Evolutionary conservation across 148 eudicot genomes (phyloP).

Genomic region (Vaccinium vitisidaea): DNA sequence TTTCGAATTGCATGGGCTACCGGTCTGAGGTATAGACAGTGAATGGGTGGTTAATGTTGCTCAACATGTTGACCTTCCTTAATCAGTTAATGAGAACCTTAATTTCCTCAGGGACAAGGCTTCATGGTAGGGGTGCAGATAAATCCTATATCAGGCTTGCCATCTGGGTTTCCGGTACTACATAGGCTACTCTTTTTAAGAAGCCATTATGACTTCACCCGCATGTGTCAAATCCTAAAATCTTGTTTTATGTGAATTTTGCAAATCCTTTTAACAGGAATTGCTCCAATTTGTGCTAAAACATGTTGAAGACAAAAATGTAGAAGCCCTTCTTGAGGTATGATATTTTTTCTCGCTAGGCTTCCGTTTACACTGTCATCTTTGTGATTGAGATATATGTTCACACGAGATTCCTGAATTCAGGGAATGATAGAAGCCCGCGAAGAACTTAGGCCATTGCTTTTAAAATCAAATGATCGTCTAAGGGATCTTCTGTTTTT

Average conservation of each 20-base stretch:
- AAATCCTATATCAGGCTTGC: constrained; percentile 86
- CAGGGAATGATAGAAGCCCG: constrained; percentile 95
- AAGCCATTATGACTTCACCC: not conserved
- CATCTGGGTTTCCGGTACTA: constrained; percentile 81
- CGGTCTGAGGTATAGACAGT: constrained; percentile 56
- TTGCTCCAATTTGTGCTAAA: constrained; percentile 76
- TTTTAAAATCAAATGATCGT: constrained; percentile 65
- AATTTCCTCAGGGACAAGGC: constrained; percentile 79
- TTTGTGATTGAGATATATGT: not conserved
- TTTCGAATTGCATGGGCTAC: constrained; percentile 91
- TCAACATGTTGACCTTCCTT: constrained; percentile 16
- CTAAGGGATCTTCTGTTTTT: constrained; percentile 88
- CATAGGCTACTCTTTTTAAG: constrained; percentile 2
- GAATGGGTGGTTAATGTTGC: constrained; percentile 12
- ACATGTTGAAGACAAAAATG: constrained; percentile 86
- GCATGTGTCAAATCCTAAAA: not conserved
- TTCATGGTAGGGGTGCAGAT: constrained; percentile 98
- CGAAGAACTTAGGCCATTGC: constrained; percentile 72
- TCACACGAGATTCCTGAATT: constrained; percentile 9
- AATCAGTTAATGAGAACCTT: constrained; percentile 17
- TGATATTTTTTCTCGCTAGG: not conserved
- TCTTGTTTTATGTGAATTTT: constrained; percentile 16
- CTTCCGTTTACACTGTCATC: not conserved
- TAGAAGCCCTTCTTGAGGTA: constrained; percentile 91
- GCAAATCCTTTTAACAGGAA: constrained; percentile 42